These are phyloP conservation scores for Blastobotrys peoriensis DNA, from an alignment of 805 yeast species.

Conservation along the genomic window DNA sequence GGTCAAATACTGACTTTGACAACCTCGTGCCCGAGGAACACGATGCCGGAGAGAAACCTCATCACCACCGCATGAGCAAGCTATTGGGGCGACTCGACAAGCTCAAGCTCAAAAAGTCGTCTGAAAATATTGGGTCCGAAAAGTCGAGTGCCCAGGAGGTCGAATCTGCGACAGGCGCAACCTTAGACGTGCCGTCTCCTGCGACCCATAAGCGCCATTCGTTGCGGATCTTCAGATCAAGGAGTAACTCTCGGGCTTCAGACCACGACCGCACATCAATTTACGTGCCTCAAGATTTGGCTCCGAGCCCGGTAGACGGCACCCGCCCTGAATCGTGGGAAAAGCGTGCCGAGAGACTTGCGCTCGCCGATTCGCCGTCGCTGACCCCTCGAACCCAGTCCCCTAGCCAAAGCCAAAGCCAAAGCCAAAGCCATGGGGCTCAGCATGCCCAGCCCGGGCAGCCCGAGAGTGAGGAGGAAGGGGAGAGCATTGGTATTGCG, in stretches of 20 bases:
- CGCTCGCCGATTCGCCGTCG: background rate
- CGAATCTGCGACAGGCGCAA: background rate
- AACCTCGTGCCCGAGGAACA: background rate
- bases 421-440: background rate
- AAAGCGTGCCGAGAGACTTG: constrained; percentile 5
- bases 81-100: background rate
- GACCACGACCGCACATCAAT: background rate
- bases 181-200: background rate
- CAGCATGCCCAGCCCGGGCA: background rate
- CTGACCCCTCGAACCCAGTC: background rate
- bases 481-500: background rate
- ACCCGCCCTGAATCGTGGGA: constrained; percentile 4
- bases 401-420: background rate
- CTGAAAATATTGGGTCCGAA: background rate
- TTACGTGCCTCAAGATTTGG: constrained; percentile 3
- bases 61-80: background rate
- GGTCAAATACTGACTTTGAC: background rate
- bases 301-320: background rate
- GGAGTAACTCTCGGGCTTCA: background rate
- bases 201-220: background rate
- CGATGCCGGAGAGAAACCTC: background rate
- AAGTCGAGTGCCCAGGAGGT: background rate
- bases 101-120: background rate
- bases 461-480: background rate
- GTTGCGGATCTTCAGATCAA: background rate